phyloP scores from a whole-genome alignment of 108 stramenopile genomes.

The Bacterosira constricta region DNA sequence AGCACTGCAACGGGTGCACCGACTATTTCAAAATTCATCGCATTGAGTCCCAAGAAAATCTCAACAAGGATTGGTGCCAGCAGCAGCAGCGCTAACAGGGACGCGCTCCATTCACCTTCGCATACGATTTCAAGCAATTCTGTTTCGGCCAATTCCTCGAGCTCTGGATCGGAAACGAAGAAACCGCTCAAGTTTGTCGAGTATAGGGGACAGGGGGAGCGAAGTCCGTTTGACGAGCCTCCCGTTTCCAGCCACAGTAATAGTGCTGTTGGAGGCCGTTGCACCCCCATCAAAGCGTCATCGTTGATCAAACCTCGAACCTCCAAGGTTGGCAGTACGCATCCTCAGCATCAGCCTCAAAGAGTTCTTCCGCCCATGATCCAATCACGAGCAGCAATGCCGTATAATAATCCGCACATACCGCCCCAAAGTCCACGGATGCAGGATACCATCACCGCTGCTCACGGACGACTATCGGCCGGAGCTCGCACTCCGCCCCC shows the following conservation, averaged over 20 bases:
- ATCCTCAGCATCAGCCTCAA: background rate
- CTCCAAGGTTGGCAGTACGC: background rate
- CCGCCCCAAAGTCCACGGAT: constrained; percentile 32
- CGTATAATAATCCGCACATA: constrained; percentile 2
- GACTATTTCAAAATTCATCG: constrained; percentile 22
- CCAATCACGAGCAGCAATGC: constrained; percentile 5
- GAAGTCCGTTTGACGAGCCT: constrained; percentile 21
- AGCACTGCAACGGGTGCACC: background rate
- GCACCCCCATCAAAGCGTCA: background rate
- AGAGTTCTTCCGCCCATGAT: constrained; percentile 8
- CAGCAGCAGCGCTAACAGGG: background rate
- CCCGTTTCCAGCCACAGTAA: background rate
- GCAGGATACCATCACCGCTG: background rate
- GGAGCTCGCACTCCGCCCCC: constrained; percentile 29
- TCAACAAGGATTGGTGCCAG: background rate
- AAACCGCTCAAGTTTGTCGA: constrained; percentile 42
- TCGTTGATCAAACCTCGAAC: constrained; percentile 30
- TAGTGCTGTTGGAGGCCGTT: background rate
- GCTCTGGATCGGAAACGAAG: constrained; percentile 31
- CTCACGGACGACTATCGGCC: background rate
- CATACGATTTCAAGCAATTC: constrained; percentile 37
- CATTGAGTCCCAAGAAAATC: constrained; percentile 8
- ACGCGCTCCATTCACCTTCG: constrained; percentile 33
- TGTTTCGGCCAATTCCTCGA: constrained; percentile 38
- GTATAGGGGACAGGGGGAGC: constrained; percentile 5